phyloP scores from a whole-genome alignment of 192 early-diverging fungal genomes.

The Coemansia sp. region DNA sequence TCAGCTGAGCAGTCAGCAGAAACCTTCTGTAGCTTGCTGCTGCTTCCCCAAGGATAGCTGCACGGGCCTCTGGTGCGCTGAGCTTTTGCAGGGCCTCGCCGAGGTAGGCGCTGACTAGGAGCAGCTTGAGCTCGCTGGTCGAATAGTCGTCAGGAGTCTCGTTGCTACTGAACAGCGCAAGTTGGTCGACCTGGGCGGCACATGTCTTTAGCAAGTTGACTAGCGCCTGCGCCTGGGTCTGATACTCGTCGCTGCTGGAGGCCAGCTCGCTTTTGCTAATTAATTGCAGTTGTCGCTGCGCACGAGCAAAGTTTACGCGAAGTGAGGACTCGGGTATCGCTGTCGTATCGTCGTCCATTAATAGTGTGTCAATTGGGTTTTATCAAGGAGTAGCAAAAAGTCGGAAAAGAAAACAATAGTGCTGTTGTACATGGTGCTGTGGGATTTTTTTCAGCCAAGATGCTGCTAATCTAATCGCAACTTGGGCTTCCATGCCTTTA shows the following conservation, averaged over 20 bases:
- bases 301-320: conserved; percentile 29
- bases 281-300: conserved; percentile 32
- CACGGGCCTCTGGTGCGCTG: background rate
- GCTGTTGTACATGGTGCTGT: too few species aligned
- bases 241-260: conserved; percentile 42
- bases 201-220: conserved; percentile 23
- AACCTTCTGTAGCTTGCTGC: conserved; percentile 21
- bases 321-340: conserved; percentile 16
- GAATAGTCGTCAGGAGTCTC: conserved; percentile 86
- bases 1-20: conserved; percentile 15
- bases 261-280: conserved; percentile 20
- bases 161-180: conserved; percentile 81
- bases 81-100: conserved; percentile 44
- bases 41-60: conserved; percentile 18
- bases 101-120: conserved; percentile 30
- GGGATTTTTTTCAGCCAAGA: too few species aligned
- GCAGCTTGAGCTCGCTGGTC: conserved; percentile 69
- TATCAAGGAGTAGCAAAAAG: too few species aligned
- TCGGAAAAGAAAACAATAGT: background rate
- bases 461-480: too few species aligned
- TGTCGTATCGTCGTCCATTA: background rate
- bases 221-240: conserved; percentile 15
- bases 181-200: conserved; percentile 30
- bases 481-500: background rate
- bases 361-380: background rate